Base-by-base conservation (phyloP, 768 basidiomycete species). In the Leccinum aurantiacum region DNA sequence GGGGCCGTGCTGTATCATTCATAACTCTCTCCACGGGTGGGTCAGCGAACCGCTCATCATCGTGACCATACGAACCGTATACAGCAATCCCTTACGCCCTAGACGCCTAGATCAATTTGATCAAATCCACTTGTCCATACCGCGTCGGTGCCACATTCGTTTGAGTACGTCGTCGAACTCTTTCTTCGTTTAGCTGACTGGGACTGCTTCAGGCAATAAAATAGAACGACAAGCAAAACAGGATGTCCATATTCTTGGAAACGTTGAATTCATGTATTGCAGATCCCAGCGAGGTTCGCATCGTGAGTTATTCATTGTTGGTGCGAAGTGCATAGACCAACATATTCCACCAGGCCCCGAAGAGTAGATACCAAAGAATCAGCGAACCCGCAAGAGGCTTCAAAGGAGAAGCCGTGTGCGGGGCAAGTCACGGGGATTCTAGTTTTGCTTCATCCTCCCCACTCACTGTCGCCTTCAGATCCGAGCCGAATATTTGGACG, bases 401-500 rank as follows among this genome's bases (percentile, higher is more conserved):
- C 31, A 60, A 61, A 31, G 69, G 63, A 14, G 55, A 35, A 15
- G 68, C 62, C 15, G 47, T 70, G 22, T 59, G 59, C 2, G 69
- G 69, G 29, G 69, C 71, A 37, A 44, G 70, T 51, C 24, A 22
- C 25, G 1, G 35, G 25, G 33, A 52, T 15, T 2, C 6, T 7
- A n/a, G 22, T 10, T 15, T 11, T 33, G 22, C 19, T 31, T 11
- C 46, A 4, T 59, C 24, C 15, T 50, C 15, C 19, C 48, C 6
- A 51, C 52, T 67, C 27, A 9, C 19, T 14, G 46, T 25, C 31
- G n/a, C 10, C 15, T 37, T 35, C 57, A 70, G 69, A 9, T 59
- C 47, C 60, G 63, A 54, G 70, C 70, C 14, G 63, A 70, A 60
- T 67, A 68, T 31, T 19, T 70, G 49, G 70, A 70, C 31, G 68